Evolutionary conservation across 805 yeast genomes (phyloP).

Genomic region (Cyberlindnera maritima): DNA sequence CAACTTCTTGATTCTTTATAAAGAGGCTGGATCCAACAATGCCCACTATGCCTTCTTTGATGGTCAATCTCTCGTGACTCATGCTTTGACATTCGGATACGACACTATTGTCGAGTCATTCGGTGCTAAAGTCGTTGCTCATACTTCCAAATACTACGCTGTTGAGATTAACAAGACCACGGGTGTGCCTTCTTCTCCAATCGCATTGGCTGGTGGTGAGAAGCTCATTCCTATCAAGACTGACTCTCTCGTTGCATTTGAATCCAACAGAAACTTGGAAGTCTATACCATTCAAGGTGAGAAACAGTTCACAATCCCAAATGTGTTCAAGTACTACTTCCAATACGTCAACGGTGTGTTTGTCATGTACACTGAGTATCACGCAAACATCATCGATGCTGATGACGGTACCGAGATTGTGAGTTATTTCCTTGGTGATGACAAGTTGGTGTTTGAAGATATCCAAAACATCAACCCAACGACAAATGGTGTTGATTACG

Average conservation of each 20-base stretch:
- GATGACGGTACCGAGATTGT: constrained; percentile 26
- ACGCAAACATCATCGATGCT: constrained; percentile 23
- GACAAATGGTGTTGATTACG: constrained; percentile 16
- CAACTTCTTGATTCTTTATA: constrained; percentile 14
- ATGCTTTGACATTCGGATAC: constrained; percentile 11
- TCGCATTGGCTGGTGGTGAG: constrained; percentile 7
- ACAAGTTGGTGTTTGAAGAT: constrained; percentile 12
- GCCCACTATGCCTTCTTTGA: constrained; percentile 15
- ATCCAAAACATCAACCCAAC: constrained; percentile 6
- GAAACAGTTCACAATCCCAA: constrained; percentile 19
- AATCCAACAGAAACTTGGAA: constrained; percentile 21
- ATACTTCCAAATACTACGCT: constrained; percentile 8
- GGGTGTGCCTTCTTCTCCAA: constrained; percentile 11
- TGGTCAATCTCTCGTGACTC: constrained; percentile 10
- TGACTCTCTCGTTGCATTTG: constrained; percentile 22
- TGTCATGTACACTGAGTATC: constrained; percentile 23
- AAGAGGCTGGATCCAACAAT: constrained; percentile 4
- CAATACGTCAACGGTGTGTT: constrained; percentile 18
- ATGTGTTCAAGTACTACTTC: constrained; percentile 23
- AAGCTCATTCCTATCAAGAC: constrained; percentile 20
- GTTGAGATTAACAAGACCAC: constrained; percentile 13
- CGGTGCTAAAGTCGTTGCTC: constrained; percentile 25
- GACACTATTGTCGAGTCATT: constrained; percentile 21
- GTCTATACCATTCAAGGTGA: constrained; percentile 13
- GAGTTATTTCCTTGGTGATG: constrained; percentile 18